phyloP scores from a whole-genome alignment of 192 early-diverging fungal genomes.

The Obelidium mucronatum region DNA sequence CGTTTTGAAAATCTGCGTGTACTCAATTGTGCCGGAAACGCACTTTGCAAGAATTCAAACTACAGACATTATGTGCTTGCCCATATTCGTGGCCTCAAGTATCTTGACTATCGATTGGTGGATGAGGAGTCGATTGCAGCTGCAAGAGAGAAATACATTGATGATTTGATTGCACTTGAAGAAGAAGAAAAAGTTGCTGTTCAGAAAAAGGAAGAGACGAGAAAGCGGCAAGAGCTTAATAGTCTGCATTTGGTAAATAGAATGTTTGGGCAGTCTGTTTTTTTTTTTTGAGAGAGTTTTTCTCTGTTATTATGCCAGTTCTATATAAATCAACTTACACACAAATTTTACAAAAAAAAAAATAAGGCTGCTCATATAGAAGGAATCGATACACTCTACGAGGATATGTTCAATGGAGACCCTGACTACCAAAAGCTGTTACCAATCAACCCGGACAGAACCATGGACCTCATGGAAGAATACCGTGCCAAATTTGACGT shows the following conservation, averaged over 20 bases:
- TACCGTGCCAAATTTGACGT: conserved; percentile 65
- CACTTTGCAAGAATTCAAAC: conserved; percentile 62
- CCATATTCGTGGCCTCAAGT: conserved; percentile 62
- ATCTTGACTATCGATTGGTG: conserved; percentile 69
- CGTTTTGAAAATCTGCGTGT: conserved; percentile 63
- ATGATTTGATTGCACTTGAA: conserved; percentile 68
- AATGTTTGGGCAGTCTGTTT: no score
- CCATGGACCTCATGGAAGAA: conserved; percentile 59
- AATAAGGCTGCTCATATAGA: conserved; percentile 60
- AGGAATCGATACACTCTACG: conserved; percentile 61
- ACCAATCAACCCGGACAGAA: conserved; percentile 47
- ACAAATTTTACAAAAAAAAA: not conserved
- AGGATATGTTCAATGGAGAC: conserved; percentile 62
- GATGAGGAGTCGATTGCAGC: conserved; percentile 58
- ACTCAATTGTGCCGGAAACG: conserved; percentile 63
- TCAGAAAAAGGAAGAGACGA: conserved; percentile 51
- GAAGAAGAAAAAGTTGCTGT: conserved; percentile 65
- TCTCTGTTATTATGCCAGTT: not conserved
- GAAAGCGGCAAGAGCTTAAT: conserved; percentile 46
- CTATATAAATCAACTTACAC: conserved; percentile 8
- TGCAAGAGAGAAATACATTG: conserved; percentile 66
- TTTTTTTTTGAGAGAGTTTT: conserved; percentile 12
- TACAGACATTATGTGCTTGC: conserved; percentile 65
- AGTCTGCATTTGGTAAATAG: conserved; percentile 53
- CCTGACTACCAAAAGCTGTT: conserved; percentile 57